Evolutionary conservation across 208 protist species (phyloP).

Genomic region (Tritrichomonas musculus): DNA sequence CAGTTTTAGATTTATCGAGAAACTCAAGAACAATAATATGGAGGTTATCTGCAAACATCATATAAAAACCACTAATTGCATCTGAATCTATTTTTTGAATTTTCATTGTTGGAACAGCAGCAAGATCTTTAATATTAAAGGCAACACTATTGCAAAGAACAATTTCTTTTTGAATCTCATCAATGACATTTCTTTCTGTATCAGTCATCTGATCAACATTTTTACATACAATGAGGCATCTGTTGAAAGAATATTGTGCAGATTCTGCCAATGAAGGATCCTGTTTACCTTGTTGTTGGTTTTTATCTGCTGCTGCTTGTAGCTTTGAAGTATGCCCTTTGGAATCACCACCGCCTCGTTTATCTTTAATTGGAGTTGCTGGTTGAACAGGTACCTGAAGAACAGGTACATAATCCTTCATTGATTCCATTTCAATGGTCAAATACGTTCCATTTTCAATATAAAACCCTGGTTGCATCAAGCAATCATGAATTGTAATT

Average conservation of each 20-base stretch:
- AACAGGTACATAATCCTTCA: neutral
- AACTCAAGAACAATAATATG: neutral
- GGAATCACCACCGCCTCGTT: too few species aligned
- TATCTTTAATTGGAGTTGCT: neutral
- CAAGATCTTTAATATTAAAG: neutral
- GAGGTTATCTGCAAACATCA: neutral
- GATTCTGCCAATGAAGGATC: too few species aligned
- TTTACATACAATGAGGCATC: neutral
- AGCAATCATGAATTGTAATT: neutral
- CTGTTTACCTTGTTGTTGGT: neutral
- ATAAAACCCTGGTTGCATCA: neutral
- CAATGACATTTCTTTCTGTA: neutral
- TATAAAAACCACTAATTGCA: neutral
- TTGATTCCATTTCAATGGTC: neutral
- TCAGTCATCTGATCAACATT: neutral
- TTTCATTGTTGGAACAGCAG: neutral
- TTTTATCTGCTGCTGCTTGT: neutral
- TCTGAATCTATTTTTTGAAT: neutral
- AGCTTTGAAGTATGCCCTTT: too few species aligned
- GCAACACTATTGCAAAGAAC: neutral
- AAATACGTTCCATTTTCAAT: neutral
- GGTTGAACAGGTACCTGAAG: neutral
- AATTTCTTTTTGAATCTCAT: neutral
- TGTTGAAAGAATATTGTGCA: neutral
- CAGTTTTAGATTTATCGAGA: neutral